These are phyloP conservation scores for Aspergillus terreus DNA, from an alignment of 2,329 filamentous ascomycete genomes.

Conservation along the genomic window DNA sequence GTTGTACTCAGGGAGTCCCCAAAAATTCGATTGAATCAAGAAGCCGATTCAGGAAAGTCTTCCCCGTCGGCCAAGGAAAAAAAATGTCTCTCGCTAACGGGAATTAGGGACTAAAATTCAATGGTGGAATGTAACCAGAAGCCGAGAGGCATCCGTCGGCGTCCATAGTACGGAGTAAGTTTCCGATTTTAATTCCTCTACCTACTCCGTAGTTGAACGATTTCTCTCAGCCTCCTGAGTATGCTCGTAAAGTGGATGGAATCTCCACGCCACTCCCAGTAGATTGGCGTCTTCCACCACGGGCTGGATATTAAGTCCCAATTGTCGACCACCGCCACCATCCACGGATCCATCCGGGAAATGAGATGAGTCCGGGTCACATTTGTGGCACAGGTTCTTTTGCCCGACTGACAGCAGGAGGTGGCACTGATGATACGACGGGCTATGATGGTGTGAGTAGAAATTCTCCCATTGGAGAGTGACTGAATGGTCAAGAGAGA, in stretches of 20 bases:
- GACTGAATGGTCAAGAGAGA: not conserved
- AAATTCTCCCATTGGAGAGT: not conserved
- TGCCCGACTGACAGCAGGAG: not conserved
- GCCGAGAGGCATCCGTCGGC: not conserved
- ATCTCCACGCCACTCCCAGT: not conserved
- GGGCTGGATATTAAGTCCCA: not conserved
- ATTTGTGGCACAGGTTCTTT: no score
- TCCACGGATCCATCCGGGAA: not conserved
- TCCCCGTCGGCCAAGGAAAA: not conserved
- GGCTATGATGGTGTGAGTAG: not conserved
- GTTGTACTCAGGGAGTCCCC: not conserved
- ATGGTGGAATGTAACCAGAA: not conserved
- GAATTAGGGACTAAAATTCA: not conserved
- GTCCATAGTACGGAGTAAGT: no score
- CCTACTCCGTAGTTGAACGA: no score
- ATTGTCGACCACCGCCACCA: not conserved
- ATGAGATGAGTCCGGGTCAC: not conserved
- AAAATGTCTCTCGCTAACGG: slow-evolving; percentile 1
- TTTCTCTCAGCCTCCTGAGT: not conserved
- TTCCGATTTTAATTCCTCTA: no score
- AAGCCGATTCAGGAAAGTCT: not conserved
- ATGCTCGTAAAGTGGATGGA: not conserved
- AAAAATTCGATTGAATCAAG: no score
- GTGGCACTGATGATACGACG: not conserved
- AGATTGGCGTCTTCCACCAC: not conserved